A percentile compares a stretch with the other conserved stretches of the same genome.
Conservation (phyloP, 768 basidiomycete species). For the Boletus coccyginus region DNA sequence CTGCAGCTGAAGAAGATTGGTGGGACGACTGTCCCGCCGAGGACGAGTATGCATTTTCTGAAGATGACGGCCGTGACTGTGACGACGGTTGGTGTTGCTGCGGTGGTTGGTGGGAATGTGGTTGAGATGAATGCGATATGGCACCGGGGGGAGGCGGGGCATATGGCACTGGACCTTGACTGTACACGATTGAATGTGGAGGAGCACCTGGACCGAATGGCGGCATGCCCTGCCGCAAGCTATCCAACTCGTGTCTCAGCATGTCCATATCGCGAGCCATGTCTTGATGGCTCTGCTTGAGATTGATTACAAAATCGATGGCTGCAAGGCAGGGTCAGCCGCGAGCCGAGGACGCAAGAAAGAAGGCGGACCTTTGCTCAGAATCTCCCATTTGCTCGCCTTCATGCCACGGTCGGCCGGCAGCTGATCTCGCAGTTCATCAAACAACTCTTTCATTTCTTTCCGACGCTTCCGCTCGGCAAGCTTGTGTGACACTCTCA, state of each 20-base stretch:
- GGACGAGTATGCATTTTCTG: constrained; percentile 55
- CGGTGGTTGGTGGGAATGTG: constrained; percentile 31
- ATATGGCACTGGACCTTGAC: constrained; percentile 46
- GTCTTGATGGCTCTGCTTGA: constrained; percentile 76
- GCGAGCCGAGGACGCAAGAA: neutral
- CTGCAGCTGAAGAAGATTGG: constrained; percentile 25
- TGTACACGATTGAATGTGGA: constrained; percentile 50
- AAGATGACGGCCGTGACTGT: constrained; percentile 57
- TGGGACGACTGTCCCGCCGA: constrained; percentile 34
- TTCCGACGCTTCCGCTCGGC: constrained; percentile 96
- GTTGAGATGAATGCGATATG: constrained; percentile 41
- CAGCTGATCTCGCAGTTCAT: constrained; percentile 89
- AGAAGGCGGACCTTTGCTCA: constrained; percentile 77
- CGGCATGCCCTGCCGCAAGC: constrained; percentile 55
- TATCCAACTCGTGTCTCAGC: constrained; percentile 71
- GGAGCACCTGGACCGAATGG: constrained; percentile 49
- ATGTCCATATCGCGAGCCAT: constrained; percentile 78
- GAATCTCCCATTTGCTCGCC: constrained; percentile 98
- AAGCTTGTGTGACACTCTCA: constrained; percentile 93
- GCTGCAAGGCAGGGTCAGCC: constrained; percentile 42
- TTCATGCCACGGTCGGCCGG: constrained; percentile 94
- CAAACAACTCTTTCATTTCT: constrained; percentile 99
- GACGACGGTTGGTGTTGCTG: constrained; percentile 33
- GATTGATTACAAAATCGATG: constrained; percentile 80
- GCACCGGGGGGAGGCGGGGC: constrained; percentile 45